Conservation (phyloP, 2,329 filamentous ascomycete species). For the Cytospora piceae region DNA sequence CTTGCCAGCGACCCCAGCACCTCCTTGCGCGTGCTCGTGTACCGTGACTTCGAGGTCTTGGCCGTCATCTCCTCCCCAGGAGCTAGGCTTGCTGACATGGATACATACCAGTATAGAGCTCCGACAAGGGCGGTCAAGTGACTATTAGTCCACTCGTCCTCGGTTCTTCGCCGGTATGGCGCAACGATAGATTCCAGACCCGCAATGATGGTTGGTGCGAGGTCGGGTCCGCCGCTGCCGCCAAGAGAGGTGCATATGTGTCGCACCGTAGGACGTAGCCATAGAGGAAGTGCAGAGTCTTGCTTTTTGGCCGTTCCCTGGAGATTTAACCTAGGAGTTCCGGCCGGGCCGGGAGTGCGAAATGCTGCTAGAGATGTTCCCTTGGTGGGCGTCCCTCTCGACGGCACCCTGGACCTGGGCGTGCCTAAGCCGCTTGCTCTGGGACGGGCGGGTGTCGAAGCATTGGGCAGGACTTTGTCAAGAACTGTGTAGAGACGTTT, state of each 20-base stretch:
- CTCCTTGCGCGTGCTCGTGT: slow-evolving; percentile 50
- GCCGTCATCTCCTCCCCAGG: slow-evolving; percentile 33
- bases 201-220: slow-evolving; percentile 74
- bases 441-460: slow-evolving; percentile 39
- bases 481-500: slow-evolving; percentile 82
- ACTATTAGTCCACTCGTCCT: slow-evolving; percentile 53
- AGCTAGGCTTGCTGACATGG: slow-evolving; percentile 51
- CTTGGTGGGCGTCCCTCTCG: slow-evolving; percentile 38
- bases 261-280: slow-evolving; percentile 72
- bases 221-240: slow-evolving; percentile 52
- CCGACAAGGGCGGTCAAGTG: slow-evolving; percentile 60
- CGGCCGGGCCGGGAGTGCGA: slow-evolving; percentile 37
- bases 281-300: slow-evolving; percentile 55
- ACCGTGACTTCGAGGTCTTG: slow-evolving; percentile 43
- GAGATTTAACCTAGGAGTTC: slow-evolving; percentile 46
- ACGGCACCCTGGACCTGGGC: slow-evolving; percentile 41
- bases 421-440: slow-evolving; percentile 37
- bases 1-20: slow-evolving; percentile 49
- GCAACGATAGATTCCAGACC: slow-evolving; percentile 65
- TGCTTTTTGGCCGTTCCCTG: slow-evolving; percentile 40
- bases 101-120: slow-evolving; percentile 64
- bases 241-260: slow-evolving; percentile 65
- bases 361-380: slow-evolving; percentile 37
- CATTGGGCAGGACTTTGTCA: slow-evolving; percentile 67
- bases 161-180: slow-evolving; percentile 47